Evolutionary conservation across 441 rosid genomes (phyloP).

Genomic region (Populus tomentosa): DNA sequence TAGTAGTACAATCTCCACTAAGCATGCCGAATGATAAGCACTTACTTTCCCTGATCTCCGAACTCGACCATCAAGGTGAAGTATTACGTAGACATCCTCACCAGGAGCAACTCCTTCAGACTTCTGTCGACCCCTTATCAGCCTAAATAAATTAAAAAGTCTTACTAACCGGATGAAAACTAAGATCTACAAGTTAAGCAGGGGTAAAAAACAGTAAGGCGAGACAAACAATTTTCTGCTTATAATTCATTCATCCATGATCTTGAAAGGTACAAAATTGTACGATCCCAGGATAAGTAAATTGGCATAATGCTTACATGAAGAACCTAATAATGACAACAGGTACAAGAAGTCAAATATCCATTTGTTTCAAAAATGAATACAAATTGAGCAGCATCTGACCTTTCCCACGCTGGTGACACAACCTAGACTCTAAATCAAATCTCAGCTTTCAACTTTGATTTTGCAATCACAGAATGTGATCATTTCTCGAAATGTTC

Average conservation of each 20-base stretch:
- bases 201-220: background rate
- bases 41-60: no score
- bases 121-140: constrained; percentile 86
- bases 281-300: background rate
- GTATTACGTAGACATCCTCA: constrained; percentile 83
- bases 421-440: constrained; percentile 69
- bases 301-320: background rate
- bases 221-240: background rate
- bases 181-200: constrained; percentile 1
- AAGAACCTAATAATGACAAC: background rate
- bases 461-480: constrained; percentile 70
- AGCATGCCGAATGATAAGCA: constrained; percentile 7
- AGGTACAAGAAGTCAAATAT: background rate
- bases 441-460: constrained; percentile 86
- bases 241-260: background rate
- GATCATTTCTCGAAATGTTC: constrained; percentile 81
- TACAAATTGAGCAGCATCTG: constrained; percentile 19
- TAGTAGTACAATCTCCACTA: background rate
- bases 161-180: background rate
- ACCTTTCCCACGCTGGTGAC: constrained; percentile 94
- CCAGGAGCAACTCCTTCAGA: constrained; percentile 89
- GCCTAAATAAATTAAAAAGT: constrained; percentile 39
- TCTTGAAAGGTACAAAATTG: background rate
- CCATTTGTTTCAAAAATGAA: background rate
- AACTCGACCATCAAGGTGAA: no score